Evolutionary conservation across 768 basidiomycete genomes (phyloP), one percentile per base, ranked within the genome.

Genomic region (Leccinum broughii): DNA sequence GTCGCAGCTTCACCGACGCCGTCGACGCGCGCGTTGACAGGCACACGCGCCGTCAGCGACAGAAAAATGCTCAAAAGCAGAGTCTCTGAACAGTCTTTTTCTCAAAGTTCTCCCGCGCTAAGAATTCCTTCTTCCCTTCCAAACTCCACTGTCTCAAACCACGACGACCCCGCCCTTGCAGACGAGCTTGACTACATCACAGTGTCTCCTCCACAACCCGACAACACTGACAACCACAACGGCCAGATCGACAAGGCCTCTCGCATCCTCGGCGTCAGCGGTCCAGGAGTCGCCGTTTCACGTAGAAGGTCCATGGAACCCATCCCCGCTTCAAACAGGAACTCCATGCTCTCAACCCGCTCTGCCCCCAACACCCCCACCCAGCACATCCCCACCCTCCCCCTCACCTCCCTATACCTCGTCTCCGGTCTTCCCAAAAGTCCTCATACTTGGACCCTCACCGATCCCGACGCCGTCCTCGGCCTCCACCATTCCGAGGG

Each of bases 371-470:
- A 67, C 54, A 79, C 85, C 1, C 76, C 83, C 46, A 77, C 85
- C 14, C 84, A 89, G n/a, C 82, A 85, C 67, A 77, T 80, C 10
- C 88, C 91, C 13, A 85, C 89, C 28, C 79, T 88, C 53, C 90
- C 91, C 30, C 84, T 93, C 62, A 87, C 91, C 2, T 90, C 89
- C 34, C 85, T 93, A 66, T 93, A 93, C 73, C 88, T 93, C 66
- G 91, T 93, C 32, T 92, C 90, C 1, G 93, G 94, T 11, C 83
- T 96, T 32, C 90, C 92, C 17, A 95, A 95, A 74, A 88, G 88
- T 32, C 92, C 93, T 1, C 86, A 92, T 72, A 93, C 90, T 11
- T 95, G 94, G 93, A 90, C 91, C 17, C 83, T 93, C 49, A 88
- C 91, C 0, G 93, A 95, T 72, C 87, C 88, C 0, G 91, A 93